These are phyloP conservation scores for Themeda triandra DNA, from an alignment of 176 grass and related monocot species.

Conservation along the genomic window DNA sequence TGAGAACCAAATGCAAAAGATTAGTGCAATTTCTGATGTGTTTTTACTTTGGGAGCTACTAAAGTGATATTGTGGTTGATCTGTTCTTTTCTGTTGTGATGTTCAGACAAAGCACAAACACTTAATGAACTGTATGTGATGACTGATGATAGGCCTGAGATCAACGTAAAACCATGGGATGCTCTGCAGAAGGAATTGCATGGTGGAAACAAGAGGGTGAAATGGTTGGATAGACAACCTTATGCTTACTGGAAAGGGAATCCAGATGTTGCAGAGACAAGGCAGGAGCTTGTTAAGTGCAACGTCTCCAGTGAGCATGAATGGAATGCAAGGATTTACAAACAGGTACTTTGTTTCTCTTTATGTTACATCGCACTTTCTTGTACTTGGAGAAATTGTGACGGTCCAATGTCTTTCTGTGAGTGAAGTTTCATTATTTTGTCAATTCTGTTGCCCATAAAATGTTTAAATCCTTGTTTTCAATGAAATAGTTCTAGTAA, in stretches of 20 bases:
- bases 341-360: constrained; percentile 39
- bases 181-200: constrained; percentile 43
- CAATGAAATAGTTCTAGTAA: constrained; percentile 14
- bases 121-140: constrained; percentile 23
- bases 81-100: constrained; percentile 7
- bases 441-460: not conserved
- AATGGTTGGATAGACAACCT: constrained; percentile 64
- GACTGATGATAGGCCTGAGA: constrained; percentile 59
- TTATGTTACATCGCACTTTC: constrained; percentile 8
- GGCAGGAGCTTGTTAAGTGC: constrained; percentile 65
- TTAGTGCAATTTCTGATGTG: not conserved
- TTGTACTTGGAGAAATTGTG: not conserved
- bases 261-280: constrained; percentile 49
- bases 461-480: constrained; percentile 16
- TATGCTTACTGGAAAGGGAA: constrained; percentile 93
- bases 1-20: not conserved
- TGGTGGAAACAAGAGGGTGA: constrained; percentile 46
- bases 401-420: constrained; percentile 10
- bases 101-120: not conserved
- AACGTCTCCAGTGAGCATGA: constrained; percentile 57
- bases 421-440: not conserved
- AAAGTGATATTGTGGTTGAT: not conserved
- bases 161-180: constrained; percentile 81
- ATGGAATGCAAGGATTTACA: constrained; percentile 74
- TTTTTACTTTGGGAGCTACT: not conserved